Conservation (phyloP, 2,329 filamentous ascomycete genomes). For the Cytospora paraplurivora region DNA sequence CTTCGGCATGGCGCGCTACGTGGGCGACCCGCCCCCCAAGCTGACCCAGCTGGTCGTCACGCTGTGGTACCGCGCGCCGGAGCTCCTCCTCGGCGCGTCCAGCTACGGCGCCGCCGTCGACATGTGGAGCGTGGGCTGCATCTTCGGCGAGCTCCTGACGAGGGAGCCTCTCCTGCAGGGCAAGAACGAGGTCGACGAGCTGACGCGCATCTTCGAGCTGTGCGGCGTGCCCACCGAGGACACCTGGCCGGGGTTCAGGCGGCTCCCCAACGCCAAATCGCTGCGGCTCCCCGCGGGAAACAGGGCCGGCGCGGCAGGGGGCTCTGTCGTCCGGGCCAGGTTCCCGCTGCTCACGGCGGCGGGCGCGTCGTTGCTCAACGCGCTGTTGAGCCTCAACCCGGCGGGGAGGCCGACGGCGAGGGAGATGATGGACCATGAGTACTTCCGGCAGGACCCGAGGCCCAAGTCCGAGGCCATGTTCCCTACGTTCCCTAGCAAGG, state of each 20-base stretch:
- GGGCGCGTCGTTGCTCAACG: constrained; percentile 69
- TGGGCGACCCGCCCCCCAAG: constrained; percentile 72
- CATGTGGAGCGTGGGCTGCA: constrained; percentile 95
- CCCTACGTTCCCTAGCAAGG: constrained; percentile 94
- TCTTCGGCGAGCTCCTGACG: constrained; percentile 87
- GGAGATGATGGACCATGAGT: constrained; percentile 76
- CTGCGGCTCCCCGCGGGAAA: constrained; percentile 65
- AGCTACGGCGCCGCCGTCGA: constrained; percentile 79
- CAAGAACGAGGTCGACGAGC: constrained; percentile 88
- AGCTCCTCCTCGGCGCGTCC: constrained; percentile 79
- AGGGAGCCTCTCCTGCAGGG: constrained; percentile 84
- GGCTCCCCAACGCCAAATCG: constrained; percentile 82
- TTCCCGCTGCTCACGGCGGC: constrained; percentile 82
- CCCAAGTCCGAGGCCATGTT: constrained; percentile 92
- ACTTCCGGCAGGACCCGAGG: constrained; percentile 86
- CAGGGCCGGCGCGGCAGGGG: constrained; percentile 34
- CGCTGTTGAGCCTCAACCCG: constrained; percentile 76
- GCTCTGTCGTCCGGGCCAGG: constrained; percentile 67
- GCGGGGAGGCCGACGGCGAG: constrained; percentile 67
- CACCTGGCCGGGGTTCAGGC: constrained; percentile 82
- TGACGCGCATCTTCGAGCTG: constrained; percentile 84
- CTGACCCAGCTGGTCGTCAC: constrained; percentile 94
- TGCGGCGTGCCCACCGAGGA: constrained; percentile 84
- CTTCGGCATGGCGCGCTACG: constrained; percentile 96
- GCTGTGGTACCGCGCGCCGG: constrained; percentile 92